Evolutionary conservation across 2,329 filamentous ascomycete species (phyloP), one percentile per base, ranked within the genome.

Genomic region (Setomelanomma holmii): DNA sequence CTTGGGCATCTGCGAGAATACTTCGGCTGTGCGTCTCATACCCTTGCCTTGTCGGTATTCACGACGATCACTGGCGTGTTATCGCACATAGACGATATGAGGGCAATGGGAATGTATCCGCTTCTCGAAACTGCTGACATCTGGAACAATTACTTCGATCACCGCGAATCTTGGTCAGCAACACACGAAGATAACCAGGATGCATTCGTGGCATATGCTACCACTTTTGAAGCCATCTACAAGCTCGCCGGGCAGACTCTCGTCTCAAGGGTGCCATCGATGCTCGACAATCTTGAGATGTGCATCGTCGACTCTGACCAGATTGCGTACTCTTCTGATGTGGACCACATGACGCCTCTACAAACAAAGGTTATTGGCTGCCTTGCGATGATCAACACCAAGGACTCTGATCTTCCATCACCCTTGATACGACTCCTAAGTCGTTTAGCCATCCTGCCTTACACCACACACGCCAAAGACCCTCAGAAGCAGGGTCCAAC

Each of bases 141-240:
- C 1, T 76, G 73, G 74, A 70, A 55, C 21, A 58, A 53, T 14
- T 75, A 76, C 49, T 71, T 74, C 24, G 49, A 66, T 21, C 60
- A 62, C 49, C 59, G 55, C 24, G 58, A 68, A 14, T 44, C 45
- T 11, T 72, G 66, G 64, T 44, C 49, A 38, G 46, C 52, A 10
- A 49, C 36, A 42, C 36, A 51, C 19, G 68, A 71, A 49, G 68
- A 68, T 11, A 96, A 95, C 60, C 91, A 96, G 68, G 87, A 88
- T 50, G 92, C 90, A 10, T 83, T 93, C n/a, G 78, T 90, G 23
- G 89, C 92, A n/a, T 97, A 96, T 76, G 84, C 95, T 1, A 83
- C 87, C 19, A 83, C 89, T 1, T 84, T 95, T 35, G 80, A 86
- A 49, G 88, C 95, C 62, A 82, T 98, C 1, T 96, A 96, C 67